Evolutionary conservation across 495 filamentous ascomycete genomes (phyloP), one percentile per base, ranked within the genome.

Genomic region (Penicillium goetzii): DNA sequence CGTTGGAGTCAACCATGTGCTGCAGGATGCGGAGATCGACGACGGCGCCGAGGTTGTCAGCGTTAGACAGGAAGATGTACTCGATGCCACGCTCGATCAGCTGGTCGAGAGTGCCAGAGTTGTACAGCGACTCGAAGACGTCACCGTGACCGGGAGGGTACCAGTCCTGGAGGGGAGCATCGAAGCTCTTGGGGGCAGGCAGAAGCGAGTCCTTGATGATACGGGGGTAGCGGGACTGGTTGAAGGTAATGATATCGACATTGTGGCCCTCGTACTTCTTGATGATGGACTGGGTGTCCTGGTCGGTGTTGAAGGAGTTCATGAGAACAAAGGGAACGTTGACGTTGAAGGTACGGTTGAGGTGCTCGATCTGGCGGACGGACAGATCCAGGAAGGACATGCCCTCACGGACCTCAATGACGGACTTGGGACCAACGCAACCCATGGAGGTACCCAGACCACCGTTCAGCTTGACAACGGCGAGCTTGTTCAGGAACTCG

Each of bases 211-310:
- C 95, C 85, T 97, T 97, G 80, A 92, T 88, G 76, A 99, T 89
- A 83, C 95, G 90, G 55, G 95, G 95, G 82, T 97, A 99, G 58
- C 92, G 86, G 58, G 96, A 98, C 84, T 99, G 95, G 85, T 99
- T 99, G 90, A 99, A 99, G 75, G 95, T 99, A 76, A 97, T 85
- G 76, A 99, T 97, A 77, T 98, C 94, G 70, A 99, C 94, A 72
- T 97, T 97, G 86, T 99, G 96, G 66, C 95, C 96, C 82, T 99
- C 94, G 82, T 99, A 99, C 84, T 99, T 99, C 89, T 98, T 98
- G 83, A 99, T 99, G 81, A 99, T 99, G 76, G 91, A 95, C 67
- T 92, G 90, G 62, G 95, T 99, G 76, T 99, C 95, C 71, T 94
- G 88, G 78, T 98, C 92, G 74, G 95, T 99, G 86, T 99, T 99